A percentile compares a stretch with the other conserved stretches of the same genome.
Evolutionary conservation across 345 rosid genomes (phyloP).

Genomic region (Streptanthus diversifolius): DNA sequence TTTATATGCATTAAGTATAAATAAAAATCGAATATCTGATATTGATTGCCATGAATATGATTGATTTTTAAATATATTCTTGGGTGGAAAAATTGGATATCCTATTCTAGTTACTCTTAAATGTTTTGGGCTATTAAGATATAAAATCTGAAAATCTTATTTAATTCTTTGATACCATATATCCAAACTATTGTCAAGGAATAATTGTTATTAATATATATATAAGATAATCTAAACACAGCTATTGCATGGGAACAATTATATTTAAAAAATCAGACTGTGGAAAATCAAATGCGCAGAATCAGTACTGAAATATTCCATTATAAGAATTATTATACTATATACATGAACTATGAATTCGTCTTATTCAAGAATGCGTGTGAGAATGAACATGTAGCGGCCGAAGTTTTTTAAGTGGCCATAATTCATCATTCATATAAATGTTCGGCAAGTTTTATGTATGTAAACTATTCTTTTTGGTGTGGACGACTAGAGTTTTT

Average conservation of each 20-base stretch:
- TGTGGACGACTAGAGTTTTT: background rate
- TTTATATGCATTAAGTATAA: background rate
- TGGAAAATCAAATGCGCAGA: conserved; percentile 18
- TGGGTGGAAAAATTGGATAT: conserved; percentile 9
- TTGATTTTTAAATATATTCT: conserved; percentile 11
- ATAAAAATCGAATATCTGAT: background rate
- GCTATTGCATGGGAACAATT: conserved; percentile 32
- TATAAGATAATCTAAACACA: conserved; percentile 16
- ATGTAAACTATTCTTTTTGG: background rate
- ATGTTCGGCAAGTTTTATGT: background rate
- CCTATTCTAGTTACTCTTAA: conserved; percentile 12
- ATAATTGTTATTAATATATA: background rate
- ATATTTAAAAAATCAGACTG: background rate
- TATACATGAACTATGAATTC: conserved; percentile 11
- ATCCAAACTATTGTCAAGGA: conserved; percentile 1
- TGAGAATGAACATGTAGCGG: conserved; percentile 9
- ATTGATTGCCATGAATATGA: conserved; percentile 26
- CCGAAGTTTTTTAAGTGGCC: background rate
- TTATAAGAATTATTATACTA: conserved; percentile 8
- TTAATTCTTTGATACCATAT: background rate
- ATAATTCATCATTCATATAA: background rate
- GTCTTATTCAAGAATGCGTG: conserved; percentile 19
- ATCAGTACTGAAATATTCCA: conserved; percentile 17
- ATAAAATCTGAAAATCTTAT: background rate
- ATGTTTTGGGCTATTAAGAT: background rate